Evolutionary conservation across 2,329 filamentous ascomycete genomes (phyloP), one percentile per base, ranked within the genome.

Genomic region (Penicillium freii): DNA sequence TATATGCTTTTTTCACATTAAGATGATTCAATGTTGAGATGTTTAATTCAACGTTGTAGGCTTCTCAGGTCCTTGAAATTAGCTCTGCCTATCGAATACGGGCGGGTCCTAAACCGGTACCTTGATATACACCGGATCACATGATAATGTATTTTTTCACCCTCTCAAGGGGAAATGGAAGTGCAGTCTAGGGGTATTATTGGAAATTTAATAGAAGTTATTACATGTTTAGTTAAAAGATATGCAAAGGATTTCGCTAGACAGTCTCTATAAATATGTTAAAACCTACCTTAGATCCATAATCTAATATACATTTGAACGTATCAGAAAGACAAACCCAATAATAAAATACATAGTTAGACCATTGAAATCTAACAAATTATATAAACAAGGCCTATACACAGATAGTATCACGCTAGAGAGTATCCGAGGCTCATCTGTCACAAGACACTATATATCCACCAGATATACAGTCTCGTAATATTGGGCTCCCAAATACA

Each of bases 51-150:
- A 36, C 15, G 9, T 48, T 25, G 45, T 34, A n/a, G 31, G 31
- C 21, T 55, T 55, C 21, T 54, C 34, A 17, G 25, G 52, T 49
- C 31, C 39, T 55, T 51, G 53, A 55, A 51, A 51, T 55, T 55
- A 55, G 53, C 42, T 56, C 42, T 51, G 57, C 31, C 38, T 59
- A 45, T 59, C 34, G 33, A 51, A 25, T 25, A 29, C 33, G 19
- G 43, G 48, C 48, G 53, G 57, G 54, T 56, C 57, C 38, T 21
- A 38, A 38, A 51, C 39, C 39, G 39, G 29, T 36, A 48, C 38
- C 33, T 25, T 34, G 43, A 56, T 57, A 53, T 57, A 53, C 57
- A 53, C 36, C 23, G 17, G 25, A 53, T 58, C 56, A 58, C 56
- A 58, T 58, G 56, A 58, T 33, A 19, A 8, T 13, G 11, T 51